These are phyloP conservation scores for Suillus sp. DNA, from an alignment of 768 basidiomycete species.

Conservation along the genomic window DNA sequence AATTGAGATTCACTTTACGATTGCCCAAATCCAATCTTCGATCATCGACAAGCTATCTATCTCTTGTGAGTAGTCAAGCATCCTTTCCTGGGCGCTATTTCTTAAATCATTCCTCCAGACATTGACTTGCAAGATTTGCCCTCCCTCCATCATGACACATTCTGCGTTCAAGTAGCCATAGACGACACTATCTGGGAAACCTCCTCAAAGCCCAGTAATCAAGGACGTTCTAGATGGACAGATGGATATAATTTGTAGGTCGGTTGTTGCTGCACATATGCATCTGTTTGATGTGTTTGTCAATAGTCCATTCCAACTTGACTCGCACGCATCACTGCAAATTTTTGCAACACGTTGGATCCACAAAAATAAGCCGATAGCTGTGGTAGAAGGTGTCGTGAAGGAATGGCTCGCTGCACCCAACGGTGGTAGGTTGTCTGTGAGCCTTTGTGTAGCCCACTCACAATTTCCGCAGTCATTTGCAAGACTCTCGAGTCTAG, in stretches of 20 bases:
- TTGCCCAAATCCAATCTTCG: neutral
- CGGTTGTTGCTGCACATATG: neutral
- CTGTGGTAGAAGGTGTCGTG: neutral
- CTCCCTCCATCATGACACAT: neutral
- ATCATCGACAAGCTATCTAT: slow-evolving; percentile 1
- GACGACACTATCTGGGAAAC: neutral
- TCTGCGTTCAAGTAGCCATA: neutral
- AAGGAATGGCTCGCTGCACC: slow-evolving; percentile 4
- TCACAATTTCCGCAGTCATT: slow-evolving; percentile 2
- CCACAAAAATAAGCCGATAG: slow-evolving; percentile 2
- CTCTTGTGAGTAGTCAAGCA: neutral
- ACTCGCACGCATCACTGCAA: neutral
- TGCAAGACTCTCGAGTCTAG: neutral
- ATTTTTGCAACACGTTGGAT: slow-evolving; percentile 4
- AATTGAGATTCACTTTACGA: neutral
- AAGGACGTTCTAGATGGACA: slow-evolving; percentile 2
- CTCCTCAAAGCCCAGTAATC: neutral
- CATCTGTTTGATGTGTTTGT: neutral
- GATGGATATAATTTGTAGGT: slow-evolving; percentile 5
- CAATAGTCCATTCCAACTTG: neutral
- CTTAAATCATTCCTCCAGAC: neutral
- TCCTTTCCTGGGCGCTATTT: neutral
- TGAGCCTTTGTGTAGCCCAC: neutral
- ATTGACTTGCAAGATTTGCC: slow-evolving; percentile 2
- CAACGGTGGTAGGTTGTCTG: slow-evolving; percentile 2